Percentiles rank a stretch among this genome's conserved stretches.
Conservation (phyloP, 2,329 filamentous ascomycete genomes). For the Dothideomycetidae sp. region DNA sequence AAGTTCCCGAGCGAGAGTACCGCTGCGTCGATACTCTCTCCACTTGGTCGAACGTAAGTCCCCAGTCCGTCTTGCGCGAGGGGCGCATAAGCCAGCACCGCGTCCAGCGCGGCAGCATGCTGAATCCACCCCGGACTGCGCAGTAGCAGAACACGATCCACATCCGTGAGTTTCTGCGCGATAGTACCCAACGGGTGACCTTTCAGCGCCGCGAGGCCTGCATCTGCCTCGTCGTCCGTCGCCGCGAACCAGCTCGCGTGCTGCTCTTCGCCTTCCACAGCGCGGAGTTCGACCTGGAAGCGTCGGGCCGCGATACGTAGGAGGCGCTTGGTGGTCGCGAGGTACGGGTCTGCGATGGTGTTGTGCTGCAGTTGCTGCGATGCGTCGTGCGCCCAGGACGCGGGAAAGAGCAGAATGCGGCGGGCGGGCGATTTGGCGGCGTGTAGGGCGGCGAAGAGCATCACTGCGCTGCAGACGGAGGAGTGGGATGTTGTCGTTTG, state of each 20-base stretch:
- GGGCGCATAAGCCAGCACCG: conserved; percentile 27
- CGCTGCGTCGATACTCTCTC: too few relatives aligned
- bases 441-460: conserved; percentile 35
- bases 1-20: too few relatives aligned
- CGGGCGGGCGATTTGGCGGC: conserved; percentile 31
- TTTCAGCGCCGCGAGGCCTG: conserved; percentile 28
- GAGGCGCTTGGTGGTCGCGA: conserved; percentile 30
- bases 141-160: conserved; percentile 32
- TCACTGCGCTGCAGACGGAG: conserved; percentile 36
- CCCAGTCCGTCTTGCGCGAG: conserved; percentile 19
- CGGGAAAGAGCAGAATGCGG: conserved; percentile 33
- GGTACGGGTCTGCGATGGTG: conserved; percentile 26
- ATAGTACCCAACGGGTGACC: too few relatives aligned
- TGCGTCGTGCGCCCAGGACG: conserved; percentile 18
- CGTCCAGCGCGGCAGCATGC: conserved; percentile 33
- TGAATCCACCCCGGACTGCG: conserved; percentile 32
- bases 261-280: conserved; percentile 26
- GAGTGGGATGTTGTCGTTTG: conserved; percentile 32
- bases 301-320: conserved; percentile 31
- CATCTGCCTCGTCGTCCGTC: neutral
- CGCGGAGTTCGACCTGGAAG: conserved; percentile 31
- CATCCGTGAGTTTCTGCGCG: too few relatives aligned
- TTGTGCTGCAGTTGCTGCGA: conserved; percentile 14
- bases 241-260: conserved; percentile 22
- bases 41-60: too few relatives aligned